Evolutionary conservation across 805 yeast species (phyloP), one percentile per base, ranked within the genome.

Genomic region (Candida sanyiensis): DNA sequence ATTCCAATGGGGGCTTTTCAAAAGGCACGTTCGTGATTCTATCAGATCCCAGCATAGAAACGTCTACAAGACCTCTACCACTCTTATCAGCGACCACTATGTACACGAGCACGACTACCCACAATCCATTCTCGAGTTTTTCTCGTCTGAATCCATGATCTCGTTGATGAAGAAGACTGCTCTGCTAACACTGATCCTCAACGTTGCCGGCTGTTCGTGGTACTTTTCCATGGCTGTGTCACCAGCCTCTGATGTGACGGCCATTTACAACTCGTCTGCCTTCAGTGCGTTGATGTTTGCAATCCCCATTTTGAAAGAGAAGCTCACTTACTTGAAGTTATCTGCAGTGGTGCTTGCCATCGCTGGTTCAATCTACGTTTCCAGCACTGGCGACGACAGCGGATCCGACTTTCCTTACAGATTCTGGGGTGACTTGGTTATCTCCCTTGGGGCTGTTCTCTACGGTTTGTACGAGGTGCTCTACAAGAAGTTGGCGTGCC

Each of bases 241-340:
- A 1, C 82, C 88, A 21, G 86, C 94, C 0, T 70, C 86, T 3
- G 95, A 87, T 52, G 82, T 87, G 26, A 87, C 95, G 3, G 96
- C 96, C 3, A 86, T 86, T 44, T 87, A 86, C 63, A 86, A 87
- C 63, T 85, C 93, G 56, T 80, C 90, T 12, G 94, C 95, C 0
- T 87, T 87, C 57, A 81, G 89, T 4, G 95, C 95, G 0, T 80
- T 87, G 53, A 73, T 84, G 12, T 86, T 87, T 60, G 86, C 94
- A 4, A 78, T 87, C 20, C 84, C 88, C 1, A 59, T 87, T 16
- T 64, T 87, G 36, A 64, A 73, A 24, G 96, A 87, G 52, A 64
- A 60, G 34, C 75, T 85, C 51, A 73, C 80, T 4, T 67, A 75
- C 66, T 52, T 73, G 37, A 86, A 87, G 58, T 68, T 76, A 8